Percentiles rank a stretch among this genome's conserved stretches.
Evolutionary conservation across 495 filamentous ascomycete species (phyloP).

Genomic region (Hypoxylon fuscum): DNA sequence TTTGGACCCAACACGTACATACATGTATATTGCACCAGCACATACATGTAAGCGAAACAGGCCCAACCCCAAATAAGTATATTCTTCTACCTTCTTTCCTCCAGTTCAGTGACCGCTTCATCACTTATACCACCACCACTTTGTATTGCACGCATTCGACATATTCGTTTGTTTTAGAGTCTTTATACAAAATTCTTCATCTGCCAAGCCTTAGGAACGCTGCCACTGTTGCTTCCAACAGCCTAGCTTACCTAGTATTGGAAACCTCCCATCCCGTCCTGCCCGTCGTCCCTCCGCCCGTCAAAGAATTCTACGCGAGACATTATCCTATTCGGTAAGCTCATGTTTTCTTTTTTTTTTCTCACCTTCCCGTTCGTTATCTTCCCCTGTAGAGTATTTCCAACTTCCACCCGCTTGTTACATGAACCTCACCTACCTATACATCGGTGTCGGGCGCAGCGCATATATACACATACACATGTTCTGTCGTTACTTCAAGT

Average conservation of each 20-base stretch:
- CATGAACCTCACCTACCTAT: too few relatives aligned
- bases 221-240: background rate
- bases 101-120: constrained; percentile 29
- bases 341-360: constrained; percentile 8
- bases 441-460: too few relatives aligned
- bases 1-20: too few relatives aligned
- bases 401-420: background rate
- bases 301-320: constrained; percentile 37
- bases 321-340: constrained; percentile 21
- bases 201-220: background rate
- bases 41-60: too few relatives aligned
- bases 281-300: constrained; percentile 12
- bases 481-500: too few relatives aligned
- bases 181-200: background rate
- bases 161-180: background rate
- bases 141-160: too few relatives aligned
- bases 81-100: constrained; percentile 17
- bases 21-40: too few relatives aligned
- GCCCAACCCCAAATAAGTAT: too few relatives aligned
- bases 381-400: background rate
- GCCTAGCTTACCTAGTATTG: constrained; percentile 5
- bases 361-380: background rate
- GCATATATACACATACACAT: too few relatives aligned
- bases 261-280: too few relatives aligned
- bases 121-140: too few relatives aligned